Percentiles rank a stretch among this genome's conserved stretches.
Conservation (phyloP, 768 basidiomycete species). For the Trametes meyenii region DNA sequence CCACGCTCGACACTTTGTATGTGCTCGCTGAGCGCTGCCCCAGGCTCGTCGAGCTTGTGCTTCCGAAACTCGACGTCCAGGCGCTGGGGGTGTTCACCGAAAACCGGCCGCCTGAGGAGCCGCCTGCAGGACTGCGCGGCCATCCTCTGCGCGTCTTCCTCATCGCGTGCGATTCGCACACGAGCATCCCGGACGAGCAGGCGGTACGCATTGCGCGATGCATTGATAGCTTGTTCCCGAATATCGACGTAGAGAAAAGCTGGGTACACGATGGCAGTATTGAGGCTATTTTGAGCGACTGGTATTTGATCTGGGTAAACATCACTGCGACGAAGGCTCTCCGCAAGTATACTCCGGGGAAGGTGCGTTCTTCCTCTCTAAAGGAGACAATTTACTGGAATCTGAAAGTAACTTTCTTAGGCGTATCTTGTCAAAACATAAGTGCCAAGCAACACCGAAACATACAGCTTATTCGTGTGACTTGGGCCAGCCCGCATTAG, state of each 20-base stretch:
- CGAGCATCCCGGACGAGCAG: neutral
- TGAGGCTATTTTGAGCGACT: slow-evolving; percentile 6
- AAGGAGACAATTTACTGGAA: neutral
- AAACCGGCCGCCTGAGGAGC: neutral
- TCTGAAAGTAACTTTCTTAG: neutral
- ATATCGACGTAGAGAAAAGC: slow-evolving; percentile 1
- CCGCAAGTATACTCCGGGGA: neutral
- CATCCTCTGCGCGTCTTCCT: slow-evolving; percentile 6
- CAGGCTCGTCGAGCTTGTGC: slow-evolving; percentile 1
- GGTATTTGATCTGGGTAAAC: slow-evolving; percentile 13
- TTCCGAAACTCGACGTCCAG: slow-evolving; percentile 9
- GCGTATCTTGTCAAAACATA: neutral
- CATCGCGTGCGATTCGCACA: neutral
- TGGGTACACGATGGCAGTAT: neutral
- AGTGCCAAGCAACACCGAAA: too few species aligned
- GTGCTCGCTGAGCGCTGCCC: neutral
- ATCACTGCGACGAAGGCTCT: neutral
- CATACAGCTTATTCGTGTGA: too few species aligned
- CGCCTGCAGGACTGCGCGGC: neutral
- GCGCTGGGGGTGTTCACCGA: neutral
- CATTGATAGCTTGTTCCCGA: slow-evolving; percentile 12
- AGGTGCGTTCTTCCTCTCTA: neutral
- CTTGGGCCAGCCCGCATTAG: too few species aligned
- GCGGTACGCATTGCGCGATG: neutral
- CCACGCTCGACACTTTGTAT: slow-evolving; percentile 1